Evolutionary conservation across 2,329 filamentous ascomycete species (phyloP).

Genomic region (Colletotrichum filicis): DNA sequence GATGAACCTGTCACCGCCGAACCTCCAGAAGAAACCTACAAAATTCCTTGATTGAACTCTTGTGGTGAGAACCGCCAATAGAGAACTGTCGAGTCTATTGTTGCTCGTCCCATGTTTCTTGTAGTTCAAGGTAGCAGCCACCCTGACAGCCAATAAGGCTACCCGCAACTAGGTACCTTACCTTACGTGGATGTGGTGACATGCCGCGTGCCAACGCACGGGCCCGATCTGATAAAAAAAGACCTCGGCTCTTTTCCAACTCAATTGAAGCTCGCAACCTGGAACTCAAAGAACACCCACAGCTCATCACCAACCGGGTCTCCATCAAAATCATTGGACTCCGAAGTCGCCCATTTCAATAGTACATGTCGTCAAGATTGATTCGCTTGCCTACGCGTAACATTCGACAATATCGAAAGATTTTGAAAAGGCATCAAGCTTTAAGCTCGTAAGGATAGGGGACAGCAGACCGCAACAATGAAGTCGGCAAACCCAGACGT

Average conservation of each 20-base stretch:
- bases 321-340: neutral
- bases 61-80: neutral
- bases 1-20: neutral
- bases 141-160: neutral
- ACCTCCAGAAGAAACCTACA: neutral
- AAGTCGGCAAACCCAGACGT: constrained; percentile 26
- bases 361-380: neutral
- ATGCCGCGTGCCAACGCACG: neutral
- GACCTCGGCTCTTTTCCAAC: constrained; percentile 1
- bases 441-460: neutral
- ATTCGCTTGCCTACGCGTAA: no score
- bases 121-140: neutral
- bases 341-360: neutral
- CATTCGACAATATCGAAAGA: neutral
- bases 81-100: neutral
- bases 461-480: constrained; percentile 5
- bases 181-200: neutral
- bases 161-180: neutral
- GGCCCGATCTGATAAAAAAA: neutral
- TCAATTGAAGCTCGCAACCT: neutral
- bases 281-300: neutral
- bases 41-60: neutral
- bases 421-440: neutral
- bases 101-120: neutral
- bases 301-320: neutral